A percentile compares a stretch with the other conserved stretches of the same genome.
phyloP scores from a whole-genome alignment of 176 grass and related monocot genomes.

The Triticum dicoccoides region DNA sequence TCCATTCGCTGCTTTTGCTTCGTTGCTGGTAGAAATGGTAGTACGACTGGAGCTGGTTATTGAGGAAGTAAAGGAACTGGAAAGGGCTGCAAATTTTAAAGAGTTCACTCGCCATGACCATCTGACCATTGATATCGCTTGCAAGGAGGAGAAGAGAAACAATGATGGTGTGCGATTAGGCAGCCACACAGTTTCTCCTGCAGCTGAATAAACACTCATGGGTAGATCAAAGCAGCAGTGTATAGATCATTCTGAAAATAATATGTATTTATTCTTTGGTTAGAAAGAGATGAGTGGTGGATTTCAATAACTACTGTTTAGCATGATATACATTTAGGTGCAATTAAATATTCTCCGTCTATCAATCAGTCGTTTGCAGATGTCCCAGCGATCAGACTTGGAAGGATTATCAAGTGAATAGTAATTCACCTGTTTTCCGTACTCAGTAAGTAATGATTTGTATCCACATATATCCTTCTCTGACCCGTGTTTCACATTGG shows the following conservation, averaged over 20 bases:
- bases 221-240: background rate
- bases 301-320: background rate
- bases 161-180: slow-evolving; percentile 24
- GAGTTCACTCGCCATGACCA: slow-evolving; percentile 52
- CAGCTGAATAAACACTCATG: slow-evolving; percentile 31
- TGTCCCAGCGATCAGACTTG: background rate
- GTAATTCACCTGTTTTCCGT: background rate
- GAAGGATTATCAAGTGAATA: background rate
- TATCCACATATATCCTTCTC: slow-evolving; percentile 9
- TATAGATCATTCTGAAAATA: background rate
- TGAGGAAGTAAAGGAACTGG: slow-evolving; percentile 78
- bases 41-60: slow-evolving; percentile 85
- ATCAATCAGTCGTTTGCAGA: background rate
- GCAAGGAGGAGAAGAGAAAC: slow-evolving; percentile 38
- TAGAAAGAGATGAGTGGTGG: background rate
- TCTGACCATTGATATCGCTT: slow-evolving; percentile 45
- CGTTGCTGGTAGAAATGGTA: slow-evolving; percentile 90
- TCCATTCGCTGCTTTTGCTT: slow-evolving; percentile 87
- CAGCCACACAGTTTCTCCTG: slow-evolving; percentile 36
- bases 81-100: slow-evolving; percentile 69
- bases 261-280: slow-evolving; percentile 20
- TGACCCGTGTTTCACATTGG: background rate
- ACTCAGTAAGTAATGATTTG: background rate
- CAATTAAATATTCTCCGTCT: background rate
- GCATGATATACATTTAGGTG: background rate